Percentiles rank a stretch among this genome's conserved stretches.
These are phyloP conservation scores for Claviceps humidiphila DNA, from an alignment of 2,329 filamentous ascomycete genomes.

Conservation along the genomic window DNA sequence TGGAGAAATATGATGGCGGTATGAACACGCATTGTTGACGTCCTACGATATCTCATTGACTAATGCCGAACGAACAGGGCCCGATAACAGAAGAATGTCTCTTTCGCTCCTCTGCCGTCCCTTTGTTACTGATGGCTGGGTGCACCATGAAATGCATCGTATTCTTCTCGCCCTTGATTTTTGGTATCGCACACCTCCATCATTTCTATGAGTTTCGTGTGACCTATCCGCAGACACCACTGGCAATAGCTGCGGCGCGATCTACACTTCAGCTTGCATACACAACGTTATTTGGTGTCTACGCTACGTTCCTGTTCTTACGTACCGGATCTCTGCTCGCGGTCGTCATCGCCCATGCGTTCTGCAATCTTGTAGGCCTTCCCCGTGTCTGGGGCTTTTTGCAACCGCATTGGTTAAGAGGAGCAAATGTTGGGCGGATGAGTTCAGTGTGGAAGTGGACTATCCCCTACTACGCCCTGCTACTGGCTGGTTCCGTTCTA, in stretches of 20 bases:
- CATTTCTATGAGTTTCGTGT: constrained; percentile 92
- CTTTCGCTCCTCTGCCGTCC: constrained; percentile 77
- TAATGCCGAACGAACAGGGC: constrained; percentile 38
- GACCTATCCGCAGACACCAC: constrained; percentile 58
- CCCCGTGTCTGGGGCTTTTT: constrained; percentile 76
- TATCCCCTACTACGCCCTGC: constrained; percentile 61
- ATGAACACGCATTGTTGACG: constrained; percentile 19
- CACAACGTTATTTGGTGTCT: constrained; percentile 87
- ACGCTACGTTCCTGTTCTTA: constrained; percentile 78
- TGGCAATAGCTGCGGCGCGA: constrained; percentile 50
- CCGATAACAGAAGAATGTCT: constrained; percentile 87
- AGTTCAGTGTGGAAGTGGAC: constrained; percentile 44
- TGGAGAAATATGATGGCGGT: constrained; percentile 84
- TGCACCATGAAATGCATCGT: constrained; percentile 47
- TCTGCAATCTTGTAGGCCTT: constrained; percentile 88
- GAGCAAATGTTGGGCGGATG: constrained; percentile 11
- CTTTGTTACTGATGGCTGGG: constrained; percentile 63
- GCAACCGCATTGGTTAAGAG: constrained; percentile 33
- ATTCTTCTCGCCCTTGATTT: constrained; percentile 75
- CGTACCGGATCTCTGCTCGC: constrained; percentile 71
- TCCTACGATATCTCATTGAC: background rate
- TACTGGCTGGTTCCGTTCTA: constrained; percentile 55
- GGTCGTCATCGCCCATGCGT: constrained; percentile 64
- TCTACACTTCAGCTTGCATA: constrained; percentile 78
- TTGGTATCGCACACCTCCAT: constrained; percentile 86